phyloP scores from a whole-genome alignment of 768 basidiomycete genomes.

The Kwoniella botswanensis region DNA sequence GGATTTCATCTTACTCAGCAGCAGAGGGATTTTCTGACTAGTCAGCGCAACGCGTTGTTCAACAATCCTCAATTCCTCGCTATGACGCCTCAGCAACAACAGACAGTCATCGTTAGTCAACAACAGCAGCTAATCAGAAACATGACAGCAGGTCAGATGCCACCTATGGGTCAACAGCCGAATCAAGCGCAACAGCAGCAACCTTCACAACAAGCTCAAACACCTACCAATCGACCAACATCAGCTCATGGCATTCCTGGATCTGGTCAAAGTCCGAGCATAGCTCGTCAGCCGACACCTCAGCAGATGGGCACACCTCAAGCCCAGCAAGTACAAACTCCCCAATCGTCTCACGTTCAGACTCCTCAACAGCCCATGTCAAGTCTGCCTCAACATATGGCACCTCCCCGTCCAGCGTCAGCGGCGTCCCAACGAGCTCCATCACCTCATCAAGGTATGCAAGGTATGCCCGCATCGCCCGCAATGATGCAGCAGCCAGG shows the following conservation, averaged over 20 bases:
- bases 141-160: conserved; percentile 26
- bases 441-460: conserved; percentile 38
- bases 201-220: conserved; percentile 25
- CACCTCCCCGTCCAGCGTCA: conserved; percentile 48
- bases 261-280: conserved; percentile 38
- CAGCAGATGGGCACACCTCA: conserved; percentile 54
- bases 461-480: conserved; percentile 22
- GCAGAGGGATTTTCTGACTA: conserved; percentile 33
- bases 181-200: conserved; percentile 30
- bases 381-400: conserved; percentile 48
- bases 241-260: conserved; percentile 20
- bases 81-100: conserved; percentile 34
- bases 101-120: conserved; percentile 22
- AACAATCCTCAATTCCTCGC: conserved; percentile 33
- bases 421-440: conserved; percentile 46
- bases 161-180: conserved; percentile 18
- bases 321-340: conserved; percentile 59
- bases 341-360: conserved; percentile 31
- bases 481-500: conserved; percentile 9
- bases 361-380: conserved; percentile 39
- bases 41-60: conserved; percentile 17
- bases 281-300: conserved; percentile 46
- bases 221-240: conserved; percentile 12
- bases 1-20: conserved; percentile 10
- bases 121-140: conserved; percentile 29